Evolutionary conservation across 768 basidiomycete species (phyloP).

Genomic region (Boletus vermiculosoides): DNA sequence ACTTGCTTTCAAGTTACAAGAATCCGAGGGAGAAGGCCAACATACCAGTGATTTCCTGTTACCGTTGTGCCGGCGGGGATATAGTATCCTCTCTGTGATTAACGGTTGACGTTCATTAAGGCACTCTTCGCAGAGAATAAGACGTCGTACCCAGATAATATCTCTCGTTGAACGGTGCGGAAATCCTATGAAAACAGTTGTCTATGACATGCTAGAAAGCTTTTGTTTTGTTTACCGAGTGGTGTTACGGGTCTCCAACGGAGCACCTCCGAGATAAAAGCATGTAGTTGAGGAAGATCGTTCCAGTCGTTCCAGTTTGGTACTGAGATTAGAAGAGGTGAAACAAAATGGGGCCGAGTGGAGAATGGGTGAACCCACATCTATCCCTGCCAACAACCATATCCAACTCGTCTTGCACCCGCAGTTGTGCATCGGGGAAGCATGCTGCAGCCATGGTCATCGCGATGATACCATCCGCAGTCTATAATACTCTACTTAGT

Average conservation of each 20-base stretch:
- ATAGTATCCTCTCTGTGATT: slow-evolving; percentile 14
- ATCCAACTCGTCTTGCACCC: slow-evolving; percentile 55
- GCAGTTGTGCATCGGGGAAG: slow-evolving; percentile 48
- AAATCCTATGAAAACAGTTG: slow-evolving; percentile 34
- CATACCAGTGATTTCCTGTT: slow-evolving; percentile 23
- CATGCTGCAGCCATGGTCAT: slow-evolving; percentile 52
- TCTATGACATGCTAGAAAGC: no score
- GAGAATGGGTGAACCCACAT: slow-evolving; percentile 8
- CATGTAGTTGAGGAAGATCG: slow-evolving; percentile 35
- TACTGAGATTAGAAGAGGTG: slow-evolving; percentile 17
- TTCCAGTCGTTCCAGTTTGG: slow-evolving; percentile 38
- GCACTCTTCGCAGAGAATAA: slow-evolving; percentile 22
- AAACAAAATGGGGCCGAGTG: neutral
- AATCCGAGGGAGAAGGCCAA: neutral
- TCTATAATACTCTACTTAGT: neutral
- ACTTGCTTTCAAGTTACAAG: neutral
- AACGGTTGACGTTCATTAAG: slow-evolving; percentile 11
- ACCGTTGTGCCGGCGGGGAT: slow-evolving; percentile 28
- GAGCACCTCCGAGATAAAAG: slow-evolving; percentile 37
- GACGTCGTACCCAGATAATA: slow-evolving; percentile 51
- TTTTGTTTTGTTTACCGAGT: slow-evolving; percentile 16
- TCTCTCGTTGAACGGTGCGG: slow-evolving; percentile 63
- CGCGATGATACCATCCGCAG: slow-evolving; percentile 32
- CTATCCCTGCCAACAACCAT: slow-evolving; percentile 43
- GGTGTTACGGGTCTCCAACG: slow-evolving; percentile 39